Base-by-base conservation (phyloP, 768 basidiomycete species). In the Hysterangium stoloniferum region DNA sequence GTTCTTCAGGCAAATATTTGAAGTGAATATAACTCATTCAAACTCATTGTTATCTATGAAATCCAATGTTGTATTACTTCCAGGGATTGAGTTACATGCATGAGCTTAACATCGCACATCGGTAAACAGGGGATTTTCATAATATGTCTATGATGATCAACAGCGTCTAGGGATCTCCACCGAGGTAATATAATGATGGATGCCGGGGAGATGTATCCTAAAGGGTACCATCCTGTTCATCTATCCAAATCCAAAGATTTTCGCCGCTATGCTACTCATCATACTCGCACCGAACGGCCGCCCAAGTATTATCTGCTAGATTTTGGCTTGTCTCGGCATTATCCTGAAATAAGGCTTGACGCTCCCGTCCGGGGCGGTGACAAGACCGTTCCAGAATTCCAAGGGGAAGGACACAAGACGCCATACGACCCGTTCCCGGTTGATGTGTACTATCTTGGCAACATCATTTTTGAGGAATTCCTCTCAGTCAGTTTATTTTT, bases 361-460 rank as follows among this genome's bases (percentile, higher is more conserved):
- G 33, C 24, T 6, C 25, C 43, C 17, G 59, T 71, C 2, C 54
- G 56, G 7, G 75, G 73, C 0, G 73, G 67, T 2, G 75, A 79
- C 56, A 66, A 65, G 45, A 59, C 69, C 0, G 67, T 66, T 0
- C 73, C 74, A 1, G 73, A 74, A 42, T 67, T 66, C 36, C 19
- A 34, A 19, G 19, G 12, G 3, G 40, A 12, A 17, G 22, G 13
- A 17, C 6, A 25, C 4, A 28, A 15, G 2, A 28, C 24, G 31
- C 24, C 25, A 24, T 56, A 62, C 8, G 59, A 69, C 37, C 67
- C 66, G 1, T 77, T 76, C 37, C 58, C 66, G 0, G 68, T 66
- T 0, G 75, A 77, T 29, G 59, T 76, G 3, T 76, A 72, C 52
- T 68, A 68, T 28, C 54, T 75, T 0, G 73, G 72, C 0, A 74